A percentile compares a stretch with the other conserved stretches of the same genome.
These are phyloP conservation scores for Excoecaria cochinchinensis DNA, from an alignment of 345 rosid genomes.

Conservation along the genomic window DNA sequence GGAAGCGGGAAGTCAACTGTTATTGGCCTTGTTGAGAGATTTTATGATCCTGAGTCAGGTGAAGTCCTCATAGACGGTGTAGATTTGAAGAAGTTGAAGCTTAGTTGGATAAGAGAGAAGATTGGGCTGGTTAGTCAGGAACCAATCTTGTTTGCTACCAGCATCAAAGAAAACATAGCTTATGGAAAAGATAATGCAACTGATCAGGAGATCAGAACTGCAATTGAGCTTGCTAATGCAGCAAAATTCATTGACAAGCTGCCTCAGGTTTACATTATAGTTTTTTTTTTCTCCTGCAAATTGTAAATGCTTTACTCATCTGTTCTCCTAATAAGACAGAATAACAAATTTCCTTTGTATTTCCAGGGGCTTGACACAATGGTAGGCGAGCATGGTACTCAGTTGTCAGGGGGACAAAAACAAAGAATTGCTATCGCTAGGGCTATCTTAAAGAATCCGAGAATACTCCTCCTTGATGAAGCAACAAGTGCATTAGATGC, in stretches of 20 bases:
- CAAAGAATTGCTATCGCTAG: conserved; percentile 71
- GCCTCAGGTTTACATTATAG: conserved; percentile 42
- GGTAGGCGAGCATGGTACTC: conserved; percentile 91
- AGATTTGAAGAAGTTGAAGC: conserved; percentile 50
- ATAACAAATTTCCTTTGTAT: conserved; percentile 1
- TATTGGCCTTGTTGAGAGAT: conserved; percentile 60
- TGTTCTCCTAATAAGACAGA: background rate
- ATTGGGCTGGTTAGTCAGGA: conserved; percentile 73
- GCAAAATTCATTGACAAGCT: conserved; percentile 59
- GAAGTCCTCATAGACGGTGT: conserved; percentile 60
- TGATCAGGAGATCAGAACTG: conserved; percentile 49
- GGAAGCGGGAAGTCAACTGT: conserved; percentile 82
- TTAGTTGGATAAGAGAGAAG: conserved; percentile 55
- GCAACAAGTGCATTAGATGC: conserved; percentile 87
- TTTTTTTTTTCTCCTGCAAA: background rate
- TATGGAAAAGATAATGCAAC: conserved; percentile 66
- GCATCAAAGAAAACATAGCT: conserved; percentile 57
- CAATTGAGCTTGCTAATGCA: conserved; percentile 62
- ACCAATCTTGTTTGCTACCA: conserved; percentile 56
- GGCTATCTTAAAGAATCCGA: conserved; percentile 82
- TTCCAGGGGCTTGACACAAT: conserved; percentile 73
- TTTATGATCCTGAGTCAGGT: conserved; percentile 71
- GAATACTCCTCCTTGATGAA: conserved; percentile 83
- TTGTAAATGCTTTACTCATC: too few relatives aligned
- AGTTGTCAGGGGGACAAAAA: conserved; percentile 72